Conservation (phyloP, 108 stramenopile species). For the Parietichytrium sp. region DNA sequence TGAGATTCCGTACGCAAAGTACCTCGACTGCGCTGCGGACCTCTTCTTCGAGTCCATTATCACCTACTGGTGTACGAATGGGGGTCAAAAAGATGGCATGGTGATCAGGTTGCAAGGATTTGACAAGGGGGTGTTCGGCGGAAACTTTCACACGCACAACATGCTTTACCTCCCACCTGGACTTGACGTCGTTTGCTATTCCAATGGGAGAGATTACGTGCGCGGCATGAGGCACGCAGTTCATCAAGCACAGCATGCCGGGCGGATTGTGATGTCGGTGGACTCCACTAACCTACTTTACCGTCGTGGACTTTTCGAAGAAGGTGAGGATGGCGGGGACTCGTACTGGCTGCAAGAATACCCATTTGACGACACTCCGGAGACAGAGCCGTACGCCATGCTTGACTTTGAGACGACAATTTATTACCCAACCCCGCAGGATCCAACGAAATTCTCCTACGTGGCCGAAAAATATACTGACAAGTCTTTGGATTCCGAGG, state of each 20-base stretch:
- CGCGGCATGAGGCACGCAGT: slow-evolving; percentile 75
- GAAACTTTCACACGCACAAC: slow-evolving; percentile 85
- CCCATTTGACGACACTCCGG: slow-evolving; percentile 49
- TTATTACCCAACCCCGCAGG: slow-evolving; percentile 25
- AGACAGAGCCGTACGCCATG: too few relatives aligned
- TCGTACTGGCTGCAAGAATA: slow-evolving; percentile 66
- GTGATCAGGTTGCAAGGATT: slow-evolving; percentile 77
- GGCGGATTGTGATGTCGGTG: slow-evolving; percentile 70
- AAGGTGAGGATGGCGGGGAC: slow-evolving; percentile 56
- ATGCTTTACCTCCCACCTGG: slow-evolving; percentile 77
- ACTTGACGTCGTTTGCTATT: slow-evolving; percentile 78
- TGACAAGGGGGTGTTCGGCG: slow-evolving; percentile 75
- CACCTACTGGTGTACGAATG: slow-evolving; percentile 69
- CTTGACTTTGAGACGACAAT: slow-evolving; percentile 68
- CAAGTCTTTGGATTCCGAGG: slow-evolving; percentile 37
- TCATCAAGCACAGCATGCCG: slow-evolving; percentile 63
- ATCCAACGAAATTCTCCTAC: too few relatives aligned
- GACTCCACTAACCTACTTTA: slow-evolving; percentile 78
- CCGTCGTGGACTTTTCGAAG: slow-evolving; percentile 67
- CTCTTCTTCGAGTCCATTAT: slow-evolving; percentile 77
- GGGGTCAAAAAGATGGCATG: slow-evolving; percentile 69
- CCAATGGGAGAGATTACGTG: slow-evolving; percentile 75
- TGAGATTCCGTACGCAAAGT: slow-evolving; percentile 85
- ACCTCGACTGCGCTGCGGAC: slow-evolving; percentile 79
- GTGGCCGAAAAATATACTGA: too few relatives aligned